phyloP scores from a whole-genome alignment of 345 rosid species.

The Aegle marmelos region DNA sequence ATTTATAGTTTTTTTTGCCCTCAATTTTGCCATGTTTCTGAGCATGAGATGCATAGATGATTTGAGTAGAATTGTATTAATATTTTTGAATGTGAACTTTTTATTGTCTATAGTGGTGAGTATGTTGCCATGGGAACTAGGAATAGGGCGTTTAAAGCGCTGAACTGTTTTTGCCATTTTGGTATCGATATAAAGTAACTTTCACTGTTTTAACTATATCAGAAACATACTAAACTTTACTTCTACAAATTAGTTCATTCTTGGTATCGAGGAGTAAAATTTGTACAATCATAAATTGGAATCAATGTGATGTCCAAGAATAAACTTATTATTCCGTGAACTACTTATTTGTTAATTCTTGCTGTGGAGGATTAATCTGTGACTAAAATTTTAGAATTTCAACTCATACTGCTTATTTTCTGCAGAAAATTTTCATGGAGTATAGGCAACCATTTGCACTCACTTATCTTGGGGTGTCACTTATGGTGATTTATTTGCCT shows the following conservation, averaged over 20 bases:
- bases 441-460: constrained; percentile 63
- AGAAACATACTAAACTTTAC: background rate
- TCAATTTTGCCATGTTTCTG: background rate
- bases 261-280: background rate
- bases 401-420: constrained; percentile 3
- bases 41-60: background rate
- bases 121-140: background rate
- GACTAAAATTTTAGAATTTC: background rate
- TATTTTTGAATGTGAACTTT: background rate
- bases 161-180: background rate
- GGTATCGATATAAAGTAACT: background rate
- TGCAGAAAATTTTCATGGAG: constrained; percentile 49
- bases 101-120: background rate
- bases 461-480: constrained; percentile 63
- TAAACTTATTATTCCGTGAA: too few relatives aligned
- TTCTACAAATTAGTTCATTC: background rate
- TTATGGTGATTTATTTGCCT: constrained; percentile 60
- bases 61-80: background rate
- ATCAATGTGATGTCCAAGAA: background rate
- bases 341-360: too few relatives aligned
- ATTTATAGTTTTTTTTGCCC: too few relatives aligned
- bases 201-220: background rate
- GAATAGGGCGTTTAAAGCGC: background rate
- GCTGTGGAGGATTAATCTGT: background rate
- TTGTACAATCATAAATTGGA: background rate